Conservation (phyloP, 129 eudicot species). For the Chrysanthemum seticuspe region DNA sequence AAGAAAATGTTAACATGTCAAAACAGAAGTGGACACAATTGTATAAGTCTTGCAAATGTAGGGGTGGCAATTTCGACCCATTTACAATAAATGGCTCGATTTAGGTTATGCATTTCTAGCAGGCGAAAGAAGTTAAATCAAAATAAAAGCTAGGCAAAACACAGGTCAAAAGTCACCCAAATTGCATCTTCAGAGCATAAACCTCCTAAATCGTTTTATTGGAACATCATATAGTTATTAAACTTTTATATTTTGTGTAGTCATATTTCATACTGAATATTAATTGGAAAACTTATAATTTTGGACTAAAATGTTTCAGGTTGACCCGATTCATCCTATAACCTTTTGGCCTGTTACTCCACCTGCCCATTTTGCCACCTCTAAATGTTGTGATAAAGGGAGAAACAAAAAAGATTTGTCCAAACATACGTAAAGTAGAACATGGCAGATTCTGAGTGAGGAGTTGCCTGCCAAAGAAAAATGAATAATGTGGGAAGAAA, state of each 20-base stretch:
- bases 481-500: slow-evolving; percentile 89
- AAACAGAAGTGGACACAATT: slow-evolving; percentile 14
- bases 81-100: neutral
- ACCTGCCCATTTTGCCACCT: neutral
- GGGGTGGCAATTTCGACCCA: neutral
- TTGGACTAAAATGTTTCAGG: neutral
- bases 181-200: neutral
- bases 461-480: slow-evolving; percentile 99
- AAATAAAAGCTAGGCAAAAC: neutral
- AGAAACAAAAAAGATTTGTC: neutral
- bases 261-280: neutral
- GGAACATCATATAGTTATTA: neutral
- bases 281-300: neutral
- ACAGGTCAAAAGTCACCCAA: neutral
- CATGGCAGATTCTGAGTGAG: slow-evolving; percentile 98
- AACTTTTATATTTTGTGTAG: neutral
- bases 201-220: neutral
- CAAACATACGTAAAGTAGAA: slow-evolving; percentile 86
- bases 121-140: neutral
- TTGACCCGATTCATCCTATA: neutral
- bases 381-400: neutral
- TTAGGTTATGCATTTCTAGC: neutral
- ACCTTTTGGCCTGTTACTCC: neutral
- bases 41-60: neutral
- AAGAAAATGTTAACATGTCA: neutral